Conservation (phyloP, 2,329 filamentous ascomycete species). For the Fusarium vanettenii region DNA sequence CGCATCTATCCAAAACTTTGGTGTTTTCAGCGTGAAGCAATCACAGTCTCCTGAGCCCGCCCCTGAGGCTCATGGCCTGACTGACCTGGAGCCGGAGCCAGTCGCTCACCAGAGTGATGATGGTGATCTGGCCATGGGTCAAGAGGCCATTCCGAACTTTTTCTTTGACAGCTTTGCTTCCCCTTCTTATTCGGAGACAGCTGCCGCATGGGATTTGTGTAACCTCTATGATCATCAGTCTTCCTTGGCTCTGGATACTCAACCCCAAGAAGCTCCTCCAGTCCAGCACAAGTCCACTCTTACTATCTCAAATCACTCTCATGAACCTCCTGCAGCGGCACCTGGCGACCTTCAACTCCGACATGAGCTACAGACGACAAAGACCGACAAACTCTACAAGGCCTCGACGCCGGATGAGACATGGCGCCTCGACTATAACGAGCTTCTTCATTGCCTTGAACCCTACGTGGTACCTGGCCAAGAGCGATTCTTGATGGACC, state of each 20-base stretch:
- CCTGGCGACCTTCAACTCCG: neutral
- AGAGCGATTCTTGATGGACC: slow-evolving; percentile 41
- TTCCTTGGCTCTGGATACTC: neutral
- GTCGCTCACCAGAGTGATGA: neutral
- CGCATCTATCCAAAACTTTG: slow-evolving; percentile 18
- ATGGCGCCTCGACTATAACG: neutral
- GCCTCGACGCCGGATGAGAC: neutral
- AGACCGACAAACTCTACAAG: neutral
- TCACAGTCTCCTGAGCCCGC: neutral
- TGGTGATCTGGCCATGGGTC: neutral
- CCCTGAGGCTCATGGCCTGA: neutral
- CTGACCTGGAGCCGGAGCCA: neutral
- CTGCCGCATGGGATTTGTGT: slow-evolving; percentile 22
- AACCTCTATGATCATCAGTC: slow-evolving; percentile 6
- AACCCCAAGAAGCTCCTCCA: neutral
- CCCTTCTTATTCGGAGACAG: slow-evolving; percentile 17
- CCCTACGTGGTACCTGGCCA: slow-evolving; percentile 13
- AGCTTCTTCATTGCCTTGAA: slow-evolving; percentile 5
- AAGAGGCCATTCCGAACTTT: neutral
- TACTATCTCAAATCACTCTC: neutral
- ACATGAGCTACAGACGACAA: neutral
- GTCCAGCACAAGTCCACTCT: neutral
- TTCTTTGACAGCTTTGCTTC: slow-evolving; percentile 6
- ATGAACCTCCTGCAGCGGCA: neutral
- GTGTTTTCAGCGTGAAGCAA: slow-evolving; percentile 10